Evolutionary conservation across 345 rosid genomes (phyloP), one percentile per base, ranked within the genome.

Genomic region (Pistacia atlantica): DNA sequence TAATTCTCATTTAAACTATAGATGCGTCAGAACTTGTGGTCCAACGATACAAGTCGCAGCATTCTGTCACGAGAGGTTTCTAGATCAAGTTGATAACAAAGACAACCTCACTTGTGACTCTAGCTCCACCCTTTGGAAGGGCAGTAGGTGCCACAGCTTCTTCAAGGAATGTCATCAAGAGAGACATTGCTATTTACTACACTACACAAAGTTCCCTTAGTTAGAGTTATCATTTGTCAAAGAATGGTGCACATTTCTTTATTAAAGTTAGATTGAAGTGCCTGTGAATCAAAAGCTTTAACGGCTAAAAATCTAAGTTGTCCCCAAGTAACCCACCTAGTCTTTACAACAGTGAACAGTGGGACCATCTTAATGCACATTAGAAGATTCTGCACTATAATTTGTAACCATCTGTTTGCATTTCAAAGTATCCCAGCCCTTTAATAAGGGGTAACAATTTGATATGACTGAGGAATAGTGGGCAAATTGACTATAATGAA

Each of bases 401-500:
- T 70, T 58, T 55, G 42, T 25, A 52, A 52, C 68, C 70, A 71
- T 38, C 25, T 58, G 45, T 72, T 48, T 52, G 67, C 68, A 77
- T 70, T 42, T 22, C 65, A 60, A 69, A 37, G 49, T n/a, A 59
- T 46, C 67, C 64, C 70, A 65, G 56, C 49, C 62, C 61, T 45
- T 68, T 16, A 64, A 51, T 52, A 65, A 72, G 70, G n/a, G 63
- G 54, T 64, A 79, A 79, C 67, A 71, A 72, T 25, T 68, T 73
- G 51, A 69, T 61, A 60, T 65, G 82, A 79, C 73, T 33, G 31
- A 56, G 12, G 42, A 81, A 79, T 56, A 77, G 77, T 66, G 45
- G 64, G 76, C 67, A 58, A 55, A 63, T 64, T 82, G 87, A 79
- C 79, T 73, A 82, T 37, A 77, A 75, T 42, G 72, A 69, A 63